These are phyloP conservation scores for Tripterygium wilfordii DNA, from an alignment of 177 flowering plant genomes.

Conservation along the genomic window DNA sequence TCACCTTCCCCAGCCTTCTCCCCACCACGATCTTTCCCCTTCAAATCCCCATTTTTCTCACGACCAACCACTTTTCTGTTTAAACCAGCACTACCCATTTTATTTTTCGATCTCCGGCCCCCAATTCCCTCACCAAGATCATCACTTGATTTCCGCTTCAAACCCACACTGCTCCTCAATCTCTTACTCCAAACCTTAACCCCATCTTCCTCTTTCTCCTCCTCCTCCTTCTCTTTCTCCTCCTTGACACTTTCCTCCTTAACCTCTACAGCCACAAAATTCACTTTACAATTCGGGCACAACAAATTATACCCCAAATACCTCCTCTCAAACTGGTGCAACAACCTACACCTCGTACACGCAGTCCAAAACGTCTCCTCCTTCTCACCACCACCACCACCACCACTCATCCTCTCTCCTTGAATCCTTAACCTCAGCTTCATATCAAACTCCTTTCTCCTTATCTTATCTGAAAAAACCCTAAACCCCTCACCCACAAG, in stretches of 20 bases:
- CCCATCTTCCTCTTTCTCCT: background rate
- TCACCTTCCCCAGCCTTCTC: background rate
- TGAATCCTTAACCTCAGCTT: constrained; percentile 53
- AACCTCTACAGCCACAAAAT: constrained; percentile 61
- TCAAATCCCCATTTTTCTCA: constrained; percentile 1
- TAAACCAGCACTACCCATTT: constrained; percentile 2
- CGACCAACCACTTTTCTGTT: constrained; percentile 6
- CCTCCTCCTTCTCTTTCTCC: constrained; percentile 2
- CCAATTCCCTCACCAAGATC: background rate
- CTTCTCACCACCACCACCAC: background rate
- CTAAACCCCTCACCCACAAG: constrained; percentile 60
- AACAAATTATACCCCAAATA: constrained; percentile 62
- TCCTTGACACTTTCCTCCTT: background rate
- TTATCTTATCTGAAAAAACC: constrained; percentile 49
- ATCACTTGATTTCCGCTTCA: constrained; percentile 1
- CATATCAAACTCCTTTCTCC: constrained; percentile 63
- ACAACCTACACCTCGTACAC: constrained; percentile 55
- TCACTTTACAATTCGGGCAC: constrained; percentile 71
- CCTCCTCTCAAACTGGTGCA: constrained; percentile 73
- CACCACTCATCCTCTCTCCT: constrained; percentile 15
- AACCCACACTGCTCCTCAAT: constrained; percentile 9
- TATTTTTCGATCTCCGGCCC: background rate
- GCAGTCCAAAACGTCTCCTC: constrained; percentile 61
- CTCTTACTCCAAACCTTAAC: constrained; percentile 13
- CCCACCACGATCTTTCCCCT: background rate